Conservation (phyloP, 2,329 filamentous ascomycete species). For the Cladosporium sp. region DNA sequence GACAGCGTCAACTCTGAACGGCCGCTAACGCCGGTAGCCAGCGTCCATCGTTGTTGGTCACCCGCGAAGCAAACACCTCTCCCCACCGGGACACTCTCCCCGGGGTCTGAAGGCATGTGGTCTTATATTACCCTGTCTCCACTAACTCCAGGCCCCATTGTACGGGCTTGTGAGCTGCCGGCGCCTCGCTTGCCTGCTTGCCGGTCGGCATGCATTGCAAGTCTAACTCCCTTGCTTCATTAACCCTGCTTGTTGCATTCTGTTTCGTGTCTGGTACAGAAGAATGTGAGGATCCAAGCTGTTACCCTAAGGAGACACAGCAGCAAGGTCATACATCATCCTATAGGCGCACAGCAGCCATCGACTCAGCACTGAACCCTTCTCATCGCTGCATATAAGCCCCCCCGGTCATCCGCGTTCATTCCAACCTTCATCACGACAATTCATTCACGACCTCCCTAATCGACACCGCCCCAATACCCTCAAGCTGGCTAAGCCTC, state of each 20-base stretch:
- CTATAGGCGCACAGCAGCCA: too few species aligned
- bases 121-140: not conserved
- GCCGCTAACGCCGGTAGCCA: slow-evolving; percentile 5
- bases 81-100: slow-evolving; percentile 5
- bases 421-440: not conserved
- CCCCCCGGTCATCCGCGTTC: not conserved
- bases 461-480: not conserved
- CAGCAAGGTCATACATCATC: not conserved
- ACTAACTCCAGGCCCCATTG: not conserved
- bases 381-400: slow-evolving; percentile 2
- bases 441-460: too few species aligned
- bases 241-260: not conserved
- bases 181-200: slow-evolving; percentile 6
- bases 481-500: slow-evolving; percentile 6
- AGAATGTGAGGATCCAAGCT: slow-evolving; percentile 6
- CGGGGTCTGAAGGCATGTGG: slow-evolving; percentile 8
- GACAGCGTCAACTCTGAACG: slow-evolving; percentile 1
- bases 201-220: slow-evolving; percentile 6
- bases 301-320: not conserved
- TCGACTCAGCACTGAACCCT: not conserved
- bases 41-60: slow-evolving; percentile 1
- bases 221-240: slow-evolving; percentile 6
- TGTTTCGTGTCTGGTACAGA: not conserved
- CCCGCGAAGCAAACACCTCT: slow-evolving; percentile 8
- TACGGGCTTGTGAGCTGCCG: slow-evolving; percentile 1